Evolutionary conservation across 495 filamentous ascomycete genomes (phyloP).

Genomic region (Lepraria neglecta): DNA sequence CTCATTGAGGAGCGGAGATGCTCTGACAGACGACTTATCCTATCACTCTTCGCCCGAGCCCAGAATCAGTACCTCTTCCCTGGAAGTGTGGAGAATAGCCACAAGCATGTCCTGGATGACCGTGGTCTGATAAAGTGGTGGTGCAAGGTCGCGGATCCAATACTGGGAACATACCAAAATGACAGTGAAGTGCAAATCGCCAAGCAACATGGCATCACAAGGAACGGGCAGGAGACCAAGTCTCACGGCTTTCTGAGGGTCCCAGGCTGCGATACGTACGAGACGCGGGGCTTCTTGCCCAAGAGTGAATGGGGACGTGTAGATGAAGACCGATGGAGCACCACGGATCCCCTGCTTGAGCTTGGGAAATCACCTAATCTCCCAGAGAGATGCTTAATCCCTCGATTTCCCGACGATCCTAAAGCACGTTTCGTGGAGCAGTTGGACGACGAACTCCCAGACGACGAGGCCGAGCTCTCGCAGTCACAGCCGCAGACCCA

Average conservation of each 20-base stretch:
- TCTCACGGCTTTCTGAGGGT: constrained; percentile 73
- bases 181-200: background rate
- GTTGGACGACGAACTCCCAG: constrained; percentile 70
- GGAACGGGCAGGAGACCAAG: constrained; percentile 34
- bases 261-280: constrained; percentile 72
- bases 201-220: background rate
- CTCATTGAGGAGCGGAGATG: constrained; percentile 61
- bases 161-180: constrained; percentile 42
- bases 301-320: constrained; percentile 37
- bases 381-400: constrained; percentile 80
- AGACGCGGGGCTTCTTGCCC: constrained; percentile 61
- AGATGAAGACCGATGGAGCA: constrained; percentile 45
- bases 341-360: constrained; percentile 58
- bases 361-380: constrained; percentile 51
- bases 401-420: constrained; percentile 90
- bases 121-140: constrained; percentile 88
- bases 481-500: constrained; percentile 36
- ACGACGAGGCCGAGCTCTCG: constrained; percentile 31
- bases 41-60: constrained; percentile 87
- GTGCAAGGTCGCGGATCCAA: constrained; percentile 77
- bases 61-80: constrained; percentile 95
- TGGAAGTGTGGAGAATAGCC: constrained; percentile 72
- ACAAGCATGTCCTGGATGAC: constrained; percentile 93
- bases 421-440: constrained; percentile 88
- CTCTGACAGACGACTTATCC: constrained; percentile 62